Evolutionary conservation across 306 rosid genomes (phyloP).

Genomic region (Lathyrus oleraceus): DNA sequence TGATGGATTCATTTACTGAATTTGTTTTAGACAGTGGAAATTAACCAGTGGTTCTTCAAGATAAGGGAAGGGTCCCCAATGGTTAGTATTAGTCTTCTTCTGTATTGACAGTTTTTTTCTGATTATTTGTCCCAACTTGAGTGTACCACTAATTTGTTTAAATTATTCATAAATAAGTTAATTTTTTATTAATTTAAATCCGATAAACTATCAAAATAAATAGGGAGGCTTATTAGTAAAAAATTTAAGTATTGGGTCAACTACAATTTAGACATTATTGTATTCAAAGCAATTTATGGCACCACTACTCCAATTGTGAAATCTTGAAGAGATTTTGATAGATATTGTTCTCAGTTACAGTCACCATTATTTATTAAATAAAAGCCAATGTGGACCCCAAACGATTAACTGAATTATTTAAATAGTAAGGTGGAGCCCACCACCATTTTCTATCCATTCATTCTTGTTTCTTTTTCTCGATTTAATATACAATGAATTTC

Average conservation of each 20-base stretch:
- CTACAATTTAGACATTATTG: slow-evolving; percentile 30
- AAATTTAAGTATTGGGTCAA: too few species aligned
- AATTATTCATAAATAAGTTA: too few species aligned
- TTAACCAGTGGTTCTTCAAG: slow-evolving; percentile 1
- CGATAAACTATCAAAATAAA: too few species aligned
- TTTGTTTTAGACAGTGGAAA: slow-evolving; percentile 3
- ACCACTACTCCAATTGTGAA: not conserved
- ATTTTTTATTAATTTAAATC: too few species aligned
- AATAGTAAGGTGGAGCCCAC: slow-evolving; percentile 31
- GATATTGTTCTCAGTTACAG: slow-evolving; percentile 36
- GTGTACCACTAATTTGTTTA: too few species aligned
- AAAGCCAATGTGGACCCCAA: slow-evolving; percentile 31
- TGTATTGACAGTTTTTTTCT: slow-evolving; percentile 16
- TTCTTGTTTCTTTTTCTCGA: not conserved
- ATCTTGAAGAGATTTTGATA: slow-evolving; percentile 29
- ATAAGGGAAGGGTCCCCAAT: slow-evolving; percentile 25
- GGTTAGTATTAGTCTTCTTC: slow-evolving; percentile 1
- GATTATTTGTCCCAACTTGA: slow-evolving; percentile 8
- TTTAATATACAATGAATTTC: slow-evolving; percentile 26
- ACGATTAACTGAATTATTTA: slow-evolving; percentile 26
- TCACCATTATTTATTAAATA: slow-evolving; percentile 6
- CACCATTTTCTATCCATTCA: slow-evolving; percentile 39
- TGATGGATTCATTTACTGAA: slow-evolving; percentile 10
- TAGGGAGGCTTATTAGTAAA: too few species aligned
- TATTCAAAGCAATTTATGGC: slow-evolving; percentile 26